Base-by-base conservation (phyloP, 1,284 basidiomycete genomes). In the Moesziomyces sp. region DNA sequence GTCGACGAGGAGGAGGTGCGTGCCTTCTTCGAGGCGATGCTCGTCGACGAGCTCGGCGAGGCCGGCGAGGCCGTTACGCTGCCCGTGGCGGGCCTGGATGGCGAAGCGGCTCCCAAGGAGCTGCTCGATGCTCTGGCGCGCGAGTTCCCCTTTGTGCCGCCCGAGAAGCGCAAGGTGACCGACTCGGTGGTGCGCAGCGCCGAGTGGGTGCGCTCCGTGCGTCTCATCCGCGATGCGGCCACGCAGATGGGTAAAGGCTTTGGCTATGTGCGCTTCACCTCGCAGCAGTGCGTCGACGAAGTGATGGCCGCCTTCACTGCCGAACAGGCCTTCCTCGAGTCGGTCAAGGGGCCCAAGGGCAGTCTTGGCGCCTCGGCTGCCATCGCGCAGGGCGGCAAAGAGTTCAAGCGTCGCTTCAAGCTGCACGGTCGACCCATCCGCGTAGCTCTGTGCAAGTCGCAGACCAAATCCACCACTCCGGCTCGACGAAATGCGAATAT, bases 201-300 rank as follows among this genome's bases (percentile, higher is more conserved):
- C 62, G 23, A 83, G 45, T 97, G 92, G 91, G 94, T 98, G 7
- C 89, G 89, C 8, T 89, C 89, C 28, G 94, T 98, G 10, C 89
- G 96, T 35, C 89, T 98, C 65, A 88, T 99, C 47, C 89, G 94
- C 47, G 96, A 99, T 85, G 90, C 90, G 76, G 93, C 93, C 59
- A 97, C 94, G 0, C 94, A 95, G 77, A 88, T 98, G 38, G 96
- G 96, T n/a, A 98, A 97, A 86, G 96, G 96, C 1, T 96, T 99
- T 82, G 95, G 91, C 11, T 98, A 98, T 83, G 91, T 98, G 10
- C 91, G 93, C 76, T 94, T 98, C 76, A 83, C 87, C 55, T 94
- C 78, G 93, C 83, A 79, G 91, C 88, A 50, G 46, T 67, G 64
- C 46, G 70, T 81, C 13, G 83, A 84, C 56, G 83, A 84, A 58